Conservation (phyloP, 2,329 filamentous ascomycete species). For the Arthrobotrys sphaeroides region DNA sequence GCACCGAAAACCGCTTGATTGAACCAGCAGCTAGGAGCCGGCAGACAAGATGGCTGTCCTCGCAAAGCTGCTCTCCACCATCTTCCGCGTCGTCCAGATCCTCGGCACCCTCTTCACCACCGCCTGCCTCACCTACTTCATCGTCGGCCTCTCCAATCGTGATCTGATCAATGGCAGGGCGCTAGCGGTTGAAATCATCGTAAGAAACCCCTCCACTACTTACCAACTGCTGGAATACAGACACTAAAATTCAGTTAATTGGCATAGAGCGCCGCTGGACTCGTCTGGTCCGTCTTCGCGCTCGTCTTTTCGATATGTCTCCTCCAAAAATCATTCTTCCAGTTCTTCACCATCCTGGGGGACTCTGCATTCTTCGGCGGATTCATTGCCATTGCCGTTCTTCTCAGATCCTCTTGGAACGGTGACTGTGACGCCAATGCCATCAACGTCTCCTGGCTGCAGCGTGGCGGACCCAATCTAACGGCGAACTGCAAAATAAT, state of each 20-base stretch:
- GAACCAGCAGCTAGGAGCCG: background rate
- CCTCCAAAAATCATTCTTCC: constrained; percentile 55
- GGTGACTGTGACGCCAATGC: constrained; percentile 23
- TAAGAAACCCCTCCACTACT: background rate
- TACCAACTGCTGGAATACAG: background rate
- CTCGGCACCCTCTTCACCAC: constrained; percentile 41
- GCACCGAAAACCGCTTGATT: background rate
- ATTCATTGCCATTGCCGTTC: constrained; percentile 53
- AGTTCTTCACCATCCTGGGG: constrained; percentile 46
- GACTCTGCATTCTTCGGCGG: constrained; percentile 53
- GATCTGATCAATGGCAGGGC: constrained; percentile 37
- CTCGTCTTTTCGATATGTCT: constrained; percentile 53
- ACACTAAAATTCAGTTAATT: background rate
- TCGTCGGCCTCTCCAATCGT: constrained; percentile 36
- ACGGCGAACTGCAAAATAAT: constrained; percentile 32
- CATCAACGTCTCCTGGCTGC: constrained; percentile 19
- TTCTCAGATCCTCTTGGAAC: constrained; percentile 41
- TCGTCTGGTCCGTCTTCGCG: constrained; percentile 45
- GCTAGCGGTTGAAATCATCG: constrained; percentile 44
- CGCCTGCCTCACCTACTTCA: constrained; percentile 38
- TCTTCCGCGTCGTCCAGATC: constrained; percentile 24
- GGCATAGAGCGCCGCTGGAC: constrained; percentile 32
- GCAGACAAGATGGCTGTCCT: constrained; percentile 30
- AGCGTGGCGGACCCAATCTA: constrained; percentile 27
- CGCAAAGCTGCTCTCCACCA: constrained; percentile 34